Conservation (phyloP, 306 rosid species). For the Cicer bijugum region DNA sequence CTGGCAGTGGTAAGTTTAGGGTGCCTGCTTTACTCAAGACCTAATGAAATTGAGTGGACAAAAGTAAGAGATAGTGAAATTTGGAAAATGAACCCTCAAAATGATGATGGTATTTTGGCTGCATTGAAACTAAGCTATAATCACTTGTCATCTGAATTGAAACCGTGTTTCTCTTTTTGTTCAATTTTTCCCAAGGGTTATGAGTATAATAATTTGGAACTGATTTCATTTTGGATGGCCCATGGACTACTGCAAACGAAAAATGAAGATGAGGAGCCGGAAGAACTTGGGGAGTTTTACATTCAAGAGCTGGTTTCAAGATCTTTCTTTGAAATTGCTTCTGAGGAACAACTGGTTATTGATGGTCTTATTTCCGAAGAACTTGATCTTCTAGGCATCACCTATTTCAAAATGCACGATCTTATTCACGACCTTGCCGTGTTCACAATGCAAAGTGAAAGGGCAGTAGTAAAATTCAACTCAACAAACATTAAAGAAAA, state of each 20-base stretch:
- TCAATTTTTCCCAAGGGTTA: conserved; percentile 41
- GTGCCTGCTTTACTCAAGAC: conserved; percentile 15
- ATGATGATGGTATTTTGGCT: conserved; percentile 42
- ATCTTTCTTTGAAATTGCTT: conserved; percentile 42
- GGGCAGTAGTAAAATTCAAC: conserved; percentile 28
- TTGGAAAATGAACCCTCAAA: conserved; percentile 36
- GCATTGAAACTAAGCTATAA: conserved; percentile 40
- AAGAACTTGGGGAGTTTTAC: conserved; percentile 39
- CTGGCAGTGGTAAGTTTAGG: conserved; percentile 42
- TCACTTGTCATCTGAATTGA: conserved; percentile 34
- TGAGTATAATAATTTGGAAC: conserved; percentile 32
- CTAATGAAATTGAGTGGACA: conserved; percentile 37
- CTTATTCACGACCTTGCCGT: conserved; percentile 42
- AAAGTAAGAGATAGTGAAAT: conserved; percentile 41
- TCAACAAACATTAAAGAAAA: conserved; percentile 34
- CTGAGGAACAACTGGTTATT: conserved; percentile 40
- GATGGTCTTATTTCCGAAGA: conserved; percentile 45
- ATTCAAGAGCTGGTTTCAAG: conserved; percentile 42
- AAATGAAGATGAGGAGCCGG: conserved; percentile 39
- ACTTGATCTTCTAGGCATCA: conserved; percentile 42
- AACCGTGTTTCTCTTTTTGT: conserved; percentile 38
- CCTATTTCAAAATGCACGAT: conserved; percentile 41
- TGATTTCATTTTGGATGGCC: conserved; percentile 47
- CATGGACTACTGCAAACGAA: conserved; percentile 42
- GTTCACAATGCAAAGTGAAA: conserved; percentile 43